Evolutionary conservation across 2,329 filamentous ascomycete species (phyloP), one percentile per base, ranked within the genome.

Genomic region (Beauveria sp.): DNA sequence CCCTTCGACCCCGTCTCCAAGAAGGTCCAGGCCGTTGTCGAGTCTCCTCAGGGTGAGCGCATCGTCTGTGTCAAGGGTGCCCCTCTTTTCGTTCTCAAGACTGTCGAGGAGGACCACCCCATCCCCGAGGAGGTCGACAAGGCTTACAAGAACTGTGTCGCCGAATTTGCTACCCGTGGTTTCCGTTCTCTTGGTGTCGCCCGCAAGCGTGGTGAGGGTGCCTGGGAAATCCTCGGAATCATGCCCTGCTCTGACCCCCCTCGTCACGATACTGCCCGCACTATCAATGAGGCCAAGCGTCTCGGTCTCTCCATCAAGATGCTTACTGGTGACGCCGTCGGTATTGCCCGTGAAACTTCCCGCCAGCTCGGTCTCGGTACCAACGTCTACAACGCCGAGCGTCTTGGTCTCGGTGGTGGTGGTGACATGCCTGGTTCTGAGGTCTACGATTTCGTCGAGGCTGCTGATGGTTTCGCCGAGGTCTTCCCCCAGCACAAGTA

Each of bases 401-500:
- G 90, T 70, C 90, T 96, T 62, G 91, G 91, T 82, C 87, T 96
- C 62, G 90, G 90, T 74, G 91, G 91, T 61, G 91, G 90, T 69
- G 91, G 91, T 80, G 90, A 93, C 73, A 94, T 96, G 91, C 89
- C 91, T 70, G 91, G 91, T 70, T 96, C 91, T 65, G 90, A 96
- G 78, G 89, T 96, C 61, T 96, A 94, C 78, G 91, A 96, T 79
- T 96, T 96, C 79, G 91, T 96, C 62, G 91, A 96, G 81, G 91
- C 89, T 80, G 92, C 91, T 64, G 91, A 96, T 83, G 92, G 91
- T 79, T 96, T 96, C 77, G 91, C 92, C 66, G 91, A 96, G 74
- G 91, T 96, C 62, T 96, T 94, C 82, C 91, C 91, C 69, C 90
- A 96, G 79, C 91, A 96, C 84, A 96, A 96, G 82, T 96, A 92